A percentile compares a stretch with the other conserved stretches of the same genome.
These are phyloP conservation scores for Pilatotrama ljubarskyi DNA, from an alignment of 768 basidiomycete genomes.

Conservation along the genomic window DNA sequence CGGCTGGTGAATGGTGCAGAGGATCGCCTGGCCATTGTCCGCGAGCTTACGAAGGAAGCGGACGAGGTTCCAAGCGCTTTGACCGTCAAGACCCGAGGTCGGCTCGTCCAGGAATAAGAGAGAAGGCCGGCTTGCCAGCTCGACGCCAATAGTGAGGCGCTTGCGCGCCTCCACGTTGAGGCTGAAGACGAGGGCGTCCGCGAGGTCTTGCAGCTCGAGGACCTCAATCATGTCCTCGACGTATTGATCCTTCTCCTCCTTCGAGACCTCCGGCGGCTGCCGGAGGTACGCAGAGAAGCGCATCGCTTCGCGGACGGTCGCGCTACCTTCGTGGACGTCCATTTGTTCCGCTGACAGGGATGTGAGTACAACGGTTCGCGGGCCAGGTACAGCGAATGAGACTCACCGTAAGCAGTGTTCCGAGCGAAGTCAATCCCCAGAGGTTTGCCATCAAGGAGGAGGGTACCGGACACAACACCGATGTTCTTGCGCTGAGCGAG, in stretches of 20 bases:
- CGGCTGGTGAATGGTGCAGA: slow-evolving; percentile 90
- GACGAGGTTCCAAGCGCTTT: slow-evolving; percentile 79
- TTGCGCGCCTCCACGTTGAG: slow-evolving; percentile 74
- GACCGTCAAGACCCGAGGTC: slow-evolving; percentile 57
- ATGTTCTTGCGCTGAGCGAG: slow-evolving; percentile 73
- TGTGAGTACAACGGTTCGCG: slow-evolving; percentile 28
- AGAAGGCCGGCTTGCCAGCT: slow-evolving; percentile 85
- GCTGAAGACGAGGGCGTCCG: slow-evolving; percentile 78
- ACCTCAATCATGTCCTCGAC: slow-evolving; percentile 84
- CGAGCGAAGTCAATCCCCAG: slow-evolving; percentile 56
- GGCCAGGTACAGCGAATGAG: slow-evolving; percentile 28
- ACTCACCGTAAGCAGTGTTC: slow-evolving; percentile 75
- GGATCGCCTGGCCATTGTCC: slow-evolving; percentile 82
- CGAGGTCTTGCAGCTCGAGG: slow-evolving; percentile 78
- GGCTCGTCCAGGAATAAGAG: slow-evolving; percentile 66
- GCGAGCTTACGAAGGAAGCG: slow-evolving; percentile 83
- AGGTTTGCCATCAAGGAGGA: slow-evolving; percentile 66
- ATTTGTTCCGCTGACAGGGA: slow-evolving; percentile 66
- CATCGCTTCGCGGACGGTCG: slow-evolving; percentile 83
- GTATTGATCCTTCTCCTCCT: slow-evolving; percentile 75
- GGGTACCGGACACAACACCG: slow-evolving; percentile 62
- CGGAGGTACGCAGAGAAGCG: slow-evolving; percentile 84
- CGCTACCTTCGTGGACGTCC: slow-evolving; percentile 82
- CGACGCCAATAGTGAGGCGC: slow-evolving; percentile 88
- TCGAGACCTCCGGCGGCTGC: slow-evolving; percentile 65